Evolutionary conservation across 164 flowering plant genomes (phyloP), one percentile per base, ranked within the genome.

Genomic region (Hamamelis virginiana): DNA sequence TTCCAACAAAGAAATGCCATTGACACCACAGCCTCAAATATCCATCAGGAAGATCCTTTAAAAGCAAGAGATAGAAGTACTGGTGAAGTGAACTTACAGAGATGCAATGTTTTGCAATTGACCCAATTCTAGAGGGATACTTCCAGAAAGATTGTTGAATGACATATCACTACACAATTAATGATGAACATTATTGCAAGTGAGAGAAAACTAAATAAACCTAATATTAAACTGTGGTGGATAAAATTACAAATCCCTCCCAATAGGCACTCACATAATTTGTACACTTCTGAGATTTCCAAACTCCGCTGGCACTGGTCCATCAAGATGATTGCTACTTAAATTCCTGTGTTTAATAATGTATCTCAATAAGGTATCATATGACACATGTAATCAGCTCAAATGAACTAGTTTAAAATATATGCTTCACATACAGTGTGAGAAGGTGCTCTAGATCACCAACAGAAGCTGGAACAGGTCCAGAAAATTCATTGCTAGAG

Each of bases 371-470:
- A 46, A 46, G 46, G 14, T 0, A 53, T 51, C 19, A 11, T 5
- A 46, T 9, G 5, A 65, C 23, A 18, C 14, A 16, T 0, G 0
- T 22, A n/a, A 1, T 21, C 8, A 27, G 6, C 9, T 55, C 5
- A 57, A 60, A 22, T 5, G n/a, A 28, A 47, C 2, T 14, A 15
- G 1, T 0, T 9, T 1, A 60, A 16, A 9, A 1, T 18, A 18
- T 19, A 21, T 41, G 15, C 53, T 50, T 50, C 52, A 21, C 90
- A 75, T 77, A 92, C 98, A 94, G 71, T 21, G 73, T 86, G 23
- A 92, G 88, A 64, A 94, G 93, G 72, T 94, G 98, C 82, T 94
- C 98, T 27, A 94, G 73, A 69, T 81, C 90, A 72, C 98, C 98
- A 53, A 94, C 69, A 41, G 96, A 85, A 47, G 90, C 82, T 21